A percentile compares a stretch with the other conserved stretches of the same genome.
These are phyloP conservation scores for Solanum stenotomum DNA, from an alignment of 257 asterid genomes.

Conservation along the genomic window DNA sequence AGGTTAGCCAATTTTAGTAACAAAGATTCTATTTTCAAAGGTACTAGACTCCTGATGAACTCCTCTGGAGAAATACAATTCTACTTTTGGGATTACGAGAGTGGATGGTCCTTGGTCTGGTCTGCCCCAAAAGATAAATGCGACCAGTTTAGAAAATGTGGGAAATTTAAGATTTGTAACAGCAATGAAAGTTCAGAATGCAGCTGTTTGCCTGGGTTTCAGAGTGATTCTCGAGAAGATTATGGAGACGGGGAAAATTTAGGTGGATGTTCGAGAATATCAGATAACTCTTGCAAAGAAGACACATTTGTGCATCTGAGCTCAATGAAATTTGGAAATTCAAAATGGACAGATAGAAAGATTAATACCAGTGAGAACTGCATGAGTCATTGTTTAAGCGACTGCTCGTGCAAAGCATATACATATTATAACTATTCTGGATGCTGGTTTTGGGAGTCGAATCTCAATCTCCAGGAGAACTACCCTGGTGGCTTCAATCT, in stretches of 20 bases:
- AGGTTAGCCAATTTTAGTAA: not conserved
- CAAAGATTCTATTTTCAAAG: not conserved
- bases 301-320: not conserved
- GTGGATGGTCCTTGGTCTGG: slow-evolving; percentile 1
- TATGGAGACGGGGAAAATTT: not conserved
- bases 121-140: slow-evolving; percentile 10
- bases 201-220: slow-evolving; percentile 20
- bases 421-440: not conserved
- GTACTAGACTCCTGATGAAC: slow-evolving; percentile 17
- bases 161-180: slow-evolving; percentile 17
- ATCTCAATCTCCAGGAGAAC: slow-evolving; percentile 13
- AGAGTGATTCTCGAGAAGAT: not conserved
- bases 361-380: not conserved
- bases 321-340: not conserved
- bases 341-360: not conserved
- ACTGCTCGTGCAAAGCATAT: slow-evolving; percentile 21
- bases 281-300: not conserved
- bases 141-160: slow-evolving; percentile 10
- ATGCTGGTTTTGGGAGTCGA: slow-evolving; percentile 18
- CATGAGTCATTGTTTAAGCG: slow-evolving; percentile 5
- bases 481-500: not conserved
- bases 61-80: slow-evolving; percentile 23
- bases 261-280: slow-evolving; percentile 10
- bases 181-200: not conserved
- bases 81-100: not conserved